These are phyloP conservation scores for Tylopilus vinaceipallidus DNA, from an alignment of 768 basidiomycete species.

Conservation along the genomic window DNA sequence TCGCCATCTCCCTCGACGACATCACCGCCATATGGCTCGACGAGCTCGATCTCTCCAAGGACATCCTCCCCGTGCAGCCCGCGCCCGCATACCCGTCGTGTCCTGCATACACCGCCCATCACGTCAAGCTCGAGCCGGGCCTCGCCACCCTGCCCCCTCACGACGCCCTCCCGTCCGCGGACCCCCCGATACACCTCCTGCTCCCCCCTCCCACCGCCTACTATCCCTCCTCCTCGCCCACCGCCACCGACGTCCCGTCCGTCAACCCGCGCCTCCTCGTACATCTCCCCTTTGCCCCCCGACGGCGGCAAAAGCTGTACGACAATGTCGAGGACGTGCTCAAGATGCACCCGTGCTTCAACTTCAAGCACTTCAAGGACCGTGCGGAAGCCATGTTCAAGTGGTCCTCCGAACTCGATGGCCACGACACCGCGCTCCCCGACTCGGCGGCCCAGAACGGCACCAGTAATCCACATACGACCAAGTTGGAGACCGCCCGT, in stretches of 20 bases:
- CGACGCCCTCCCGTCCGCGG: slow-evolving; percentile 13
- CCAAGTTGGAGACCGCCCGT: slow-evolving; percentile 29
- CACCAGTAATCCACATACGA: slow-evolving; percentile 17
- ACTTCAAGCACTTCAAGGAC: slow-evolving; percentile 44
- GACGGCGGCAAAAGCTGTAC: slow-evolving; percentile 37
- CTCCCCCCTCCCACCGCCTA: slow-evolving; percentile 19
- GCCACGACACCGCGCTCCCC: slow-evolving; percentile 4
- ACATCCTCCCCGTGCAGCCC: slow-evolving; percentile 21
- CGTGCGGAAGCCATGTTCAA: slow-evolving; percentile 45
- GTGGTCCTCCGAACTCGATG: slow-evolving; percentile 36
- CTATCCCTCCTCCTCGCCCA: slow-evolving; percentile 22
- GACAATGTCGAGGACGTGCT: slow-evolving; percentile 41
- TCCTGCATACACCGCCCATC: slow-evolving; percentile 10
- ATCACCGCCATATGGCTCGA: slow-evolving; percentile 60
- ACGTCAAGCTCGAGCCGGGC: slow-evolving; percentile 38
- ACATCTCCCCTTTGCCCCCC: slow-evolving; percentile 39
- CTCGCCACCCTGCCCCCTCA: slow-evolving; percentile 26
- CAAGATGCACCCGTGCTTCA: slow-evolving; percentile 50
- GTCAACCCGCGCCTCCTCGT: slow-evolving; percentile 41
- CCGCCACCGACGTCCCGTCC: slow-evolving; percentile 22
- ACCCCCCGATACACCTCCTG: slow-evolving; percentile 23
- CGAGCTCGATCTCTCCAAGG: slow-evolving; percentile 43
- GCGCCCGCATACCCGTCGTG: slow-evolving; percentile 16
- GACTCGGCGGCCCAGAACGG: slow-evolving; percentile 34
- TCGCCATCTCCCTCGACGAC: slow-evolving; percentile 56